Conservation (phyloP, 1,284 basidiomycete genomes). For the Ustilago trichophora region DNA sequence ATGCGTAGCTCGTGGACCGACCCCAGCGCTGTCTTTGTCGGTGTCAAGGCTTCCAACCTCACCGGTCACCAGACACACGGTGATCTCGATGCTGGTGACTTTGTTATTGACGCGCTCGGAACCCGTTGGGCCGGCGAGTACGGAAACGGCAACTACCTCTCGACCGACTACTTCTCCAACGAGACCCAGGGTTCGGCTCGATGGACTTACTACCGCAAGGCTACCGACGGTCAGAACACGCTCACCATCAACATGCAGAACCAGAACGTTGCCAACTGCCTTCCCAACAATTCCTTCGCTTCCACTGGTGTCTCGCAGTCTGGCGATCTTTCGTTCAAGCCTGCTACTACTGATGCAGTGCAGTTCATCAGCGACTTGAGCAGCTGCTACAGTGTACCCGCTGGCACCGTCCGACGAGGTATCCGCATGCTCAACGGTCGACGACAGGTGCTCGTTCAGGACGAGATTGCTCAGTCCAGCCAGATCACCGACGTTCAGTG, state of each 20-base stretch:
- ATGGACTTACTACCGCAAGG: constrained; percentile 80
- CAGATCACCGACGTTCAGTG: constrained; percentile 73
- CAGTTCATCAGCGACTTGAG: constrained; percentile 84
- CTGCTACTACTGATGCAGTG: constrained; percentile 78
- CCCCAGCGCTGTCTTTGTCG: constrained; percentile 81
- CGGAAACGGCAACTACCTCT: constrained; percentile 85
- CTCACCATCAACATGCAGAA: constrained; percentile 81
- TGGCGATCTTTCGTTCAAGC: constrained; percentile 73
- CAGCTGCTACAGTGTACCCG: constrained; percentile 76
- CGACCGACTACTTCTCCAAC: constrained; percentile 62
- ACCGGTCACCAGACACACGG: constrained; percentile 84
- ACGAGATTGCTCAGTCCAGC: constrained; percentile 65
- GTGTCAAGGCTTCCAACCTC: constrained; percentile 83
- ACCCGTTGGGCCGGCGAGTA: constrained; percentile 95
- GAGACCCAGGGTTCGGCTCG: constrained; percentile 48
- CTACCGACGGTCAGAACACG: constrained; percentile 96
- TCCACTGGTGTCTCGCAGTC: constrained; percentile 78
- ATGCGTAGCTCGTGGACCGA: constrained; percentile 94
- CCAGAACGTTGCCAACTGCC: constrained; percentile 79
- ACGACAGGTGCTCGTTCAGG: constrained; percentile 79
- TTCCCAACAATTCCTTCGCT: constrained; percentile 73
- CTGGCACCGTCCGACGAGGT: constrained; percentile 80
- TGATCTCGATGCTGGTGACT: constrained; percentile 90
- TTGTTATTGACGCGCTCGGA: constrained; percentile 93
- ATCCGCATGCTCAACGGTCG: constrained; percentile 86